Base-by-base conservation (phyloP, 306 rosid genomes). In the Dryas octopetala region DNA sequence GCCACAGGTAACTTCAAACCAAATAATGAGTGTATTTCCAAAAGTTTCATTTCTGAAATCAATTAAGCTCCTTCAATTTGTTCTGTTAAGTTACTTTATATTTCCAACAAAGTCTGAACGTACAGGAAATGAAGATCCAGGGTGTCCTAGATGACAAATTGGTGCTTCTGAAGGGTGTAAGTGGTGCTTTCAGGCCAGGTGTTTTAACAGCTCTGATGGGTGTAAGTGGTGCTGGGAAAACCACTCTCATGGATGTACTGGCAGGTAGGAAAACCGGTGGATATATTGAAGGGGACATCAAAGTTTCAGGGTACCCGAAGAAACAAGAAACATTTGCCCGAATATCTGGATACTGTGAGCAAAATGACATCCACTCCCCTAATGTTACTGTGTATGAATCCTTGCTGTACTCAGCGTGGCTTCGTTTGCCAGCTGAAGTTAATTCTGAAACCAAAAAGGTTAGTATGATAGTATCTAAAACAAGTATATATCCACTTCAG, bases 141-240 rank as follows among this genome's bases (percentile, higher is more conserved):
- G 98, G 96, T 41, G 73, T 88, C 49, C 1, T 38, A 13, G 91
- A 91, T 81, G 96, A 94, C 47, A 94, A 80, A 57, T 74, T 94
- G 76, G 89, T 88, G 78, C 93, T 94, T 66, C 76, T 94, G 62
- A 94, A 86, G 59, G 86, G 89, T 66, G 92, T 91, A 12, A 89
- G 94, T 78, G 98, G 97, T 46, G 88, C 88, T 64, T 94, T 91
- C 68, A 88, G 92, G 85, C 98, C 97, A 32, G 98, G 98, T 46
- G 91, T 94, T 75, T 89, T 94, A 74, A 91, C 98, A 66, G 97
- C 98, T 76, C 83, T 94, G 4, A 94, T 94, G 98, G 98, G 97
- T 38, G 89, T 94, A 28, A 91, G 96, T 47, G 98, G 98, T 58
- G 98, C 97, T 69, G 98, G 98, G n/a, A 94, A 94, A 83, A 94